Evolutionary conservation across 192 early-diverging fungal genomes (phyloP), one percentile per base, ranked within the genome.

Genomic region (Mortierella antarctica): DNA sequence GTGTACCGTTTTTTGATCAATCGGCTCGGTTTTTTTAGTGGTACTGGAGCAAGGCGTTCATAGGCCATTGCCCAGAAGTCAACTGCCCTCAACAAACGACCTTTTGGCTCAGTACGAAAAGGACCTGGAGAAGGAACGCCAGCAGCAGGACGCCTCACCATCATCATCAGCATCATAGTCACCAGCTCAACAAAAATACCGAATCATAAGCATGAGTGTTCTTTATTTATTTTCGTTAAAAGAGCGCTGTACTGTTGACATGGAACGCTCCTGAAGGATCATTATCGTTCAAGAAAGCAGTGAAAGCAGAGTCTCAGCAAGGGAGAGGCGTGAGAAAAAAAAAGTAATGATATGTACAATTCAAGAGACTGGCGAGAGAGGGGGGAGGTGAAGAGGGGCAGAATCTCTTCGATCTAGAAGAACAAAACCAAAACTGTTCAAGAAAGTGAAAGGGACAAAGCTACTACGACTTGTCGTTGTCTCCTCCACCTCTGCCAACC

Each of bases 61-160:
- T 12, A 52, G 50, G 21, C 68, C 62, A 15, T 20, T 66, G 5
- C 20, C 63, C 11, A 61, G 31, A 45, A 13, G 51, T 9, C n/a
- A 67, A 7, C 20, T 9, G 21, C 40, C 46, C 46, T 47, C 21
- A 2, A n/a, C 74, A 44, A 71, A 66, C 49, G 75, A 78, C n/a
- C 41, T 78, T 47, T 48, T 78, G 31, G 62, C 62, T 5, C 62
- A 70, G 51, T 65, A 71, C 20, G 54, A 70, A 41, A 57, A 57
- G 21, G 68, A 70, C 10, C 45, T 66, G 31, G 75, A 70, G 41
- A 55, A 20, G 31, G 62, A 78, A 15, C 61, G 21, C 6, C 58
- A 58, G 15, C 67, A 59, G 17, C 75, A 70, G 21, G 56, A 70
- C 11, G 17, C 49, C 11, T 51, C 61, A 17, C 52, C 68, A 2